These are phyloP conservation scores for Vitis hybrid DNA, from an alignment of 177 flowering plant genomes.

Conservation along the genomic window DNA sequence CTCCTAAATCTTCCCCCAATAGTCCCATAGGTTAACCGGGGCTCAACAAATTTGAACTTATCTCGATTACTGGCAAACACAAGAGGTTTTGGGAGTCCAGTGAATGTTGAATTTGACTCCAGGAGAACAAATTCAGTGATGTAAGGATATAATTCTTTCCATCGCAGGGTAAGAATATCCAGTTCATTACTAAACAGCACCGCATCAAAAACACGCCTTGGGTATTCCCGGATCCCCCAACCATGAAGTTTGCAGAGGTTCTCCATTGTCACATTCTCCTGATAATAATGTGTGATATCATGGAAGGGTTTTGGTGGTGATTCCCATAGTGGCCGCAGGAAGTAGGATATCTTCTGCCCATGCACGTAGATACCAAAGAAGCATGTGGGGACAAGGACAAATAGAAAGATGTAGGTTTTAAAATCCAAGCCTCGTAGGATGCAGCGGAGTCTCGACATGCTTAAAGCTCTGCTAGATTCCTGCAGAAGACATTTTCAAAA, in stretches of 20 bases:
- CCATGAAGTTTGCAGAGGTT: constrained; percentile 62
- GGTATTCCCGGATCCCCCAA: constrained; percentile 54
- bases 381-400: constrained; percentile 43
- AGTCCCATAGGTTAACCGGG: constrained; percentile 56
- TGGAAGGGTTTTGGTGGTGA: constrained; percentile 53
- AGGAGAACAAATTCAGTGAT: constrained; percentile 55
- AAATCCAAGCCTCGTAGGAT: constrained; percentile 52
- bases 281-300: constrained; percentile 58
- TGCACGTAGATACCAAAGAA: constrained; percentile 45
- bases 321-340: constrained; percentile 64
- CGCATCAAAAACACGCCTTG: constrained; percentile 67
- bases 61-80: constrained; percentile 35
- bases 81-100: constrained; percentile 48
- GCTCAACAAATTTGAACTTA: constrained; percentile 49
- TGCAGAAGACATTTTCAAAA: constrained; percentile 15
- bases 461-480: constrained; percentile 41
- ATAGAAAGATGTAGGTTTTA: constrained; percentile 41
- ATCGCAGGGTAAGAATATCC: constrained; percentile 49
- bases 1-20: constrained; percentile 48
- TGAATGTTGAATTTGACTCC: constrained; percentile 66
- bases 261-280: constrained; percentile 64
- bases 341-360: constrained; percentile 62
- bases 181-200: constrained; percentile 63
- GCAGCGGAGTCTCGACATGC: constrained; percentile 62
- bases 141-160: constrained; percentile 55